These are phyloP conservation scores for Mycena latifolia DNA, from an alignment of 768 basidiomycete genomes.

Conservation along the genomic window DNA sequence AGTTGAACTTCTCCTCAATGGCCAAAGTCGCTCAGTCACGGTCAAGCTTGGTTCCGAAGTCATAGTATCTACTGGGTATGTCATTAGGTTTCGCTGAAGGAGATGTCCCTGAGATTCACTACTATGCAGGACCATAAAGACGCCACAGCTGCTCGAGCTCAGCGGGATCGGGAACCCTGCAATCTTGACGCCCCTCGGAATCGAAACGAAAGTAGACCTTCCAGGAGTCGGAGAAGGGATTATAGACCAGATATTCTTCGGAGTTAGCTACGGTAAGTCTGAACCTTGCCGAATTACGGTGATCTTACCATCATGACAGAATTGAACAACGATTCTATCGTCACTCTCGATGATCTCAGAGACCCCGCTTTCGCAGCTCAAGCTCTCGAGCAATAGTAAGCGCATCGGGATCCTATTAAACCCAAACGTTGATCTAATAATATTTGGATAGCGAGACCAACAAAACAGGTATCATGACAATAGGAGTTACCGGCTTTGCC, in stretches of 20 bases:
- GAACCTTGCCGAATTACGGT: too few relatives aligned
- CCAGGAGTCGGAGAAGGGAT: conserved; percentile 63
- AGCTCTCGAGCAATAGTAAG: conserved; percentile 35
- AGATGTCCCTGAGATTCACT: not conserved
- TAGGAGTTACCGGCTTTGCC: conserved; percentile 33
- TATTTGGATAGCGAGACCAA: conserved; percentile 12
- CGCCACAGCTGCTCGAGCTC: conserved; percentile 61
- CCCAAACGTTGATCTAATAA: too few relatives aligned
- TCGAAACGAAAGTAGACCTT: conserved; percentile 52
- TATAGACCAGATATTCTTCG: conserved; percentile 52
- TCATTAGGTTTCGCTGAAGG: too few relatives aligned
- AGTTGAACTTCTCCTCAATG: not conserved
- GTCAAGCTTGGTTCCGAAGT: conserved; percentile 48
- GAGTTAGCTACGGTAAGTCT: conserved; percentile 38
- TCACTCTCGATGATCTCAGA: conserved; percentile 34
- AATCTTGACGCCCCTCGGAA: conserved; percentile 44
- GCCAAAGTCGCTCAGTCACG: not conserved
- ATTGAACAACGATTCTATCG: conserved; percentile 18
- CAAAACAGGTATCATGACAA: conserved; percentile 29
- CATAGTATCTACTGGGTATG: conserved; percentile 53
- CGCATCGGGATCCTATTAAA: too few relatives aligned
- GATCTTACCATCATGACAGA: conserved; percentile 7
- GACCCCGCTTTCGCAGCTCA: conserved; percentile 25
- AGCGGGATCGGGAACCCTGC: conserved; percentile 59
- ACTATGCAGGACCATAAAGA: conserved; percentile 56